Evolutionary conservation across 352 stramenopile genomes (phyloP), one percentile per base, ranked within the genome.

Genomic region (Phytophthora foliorum): DNA sequence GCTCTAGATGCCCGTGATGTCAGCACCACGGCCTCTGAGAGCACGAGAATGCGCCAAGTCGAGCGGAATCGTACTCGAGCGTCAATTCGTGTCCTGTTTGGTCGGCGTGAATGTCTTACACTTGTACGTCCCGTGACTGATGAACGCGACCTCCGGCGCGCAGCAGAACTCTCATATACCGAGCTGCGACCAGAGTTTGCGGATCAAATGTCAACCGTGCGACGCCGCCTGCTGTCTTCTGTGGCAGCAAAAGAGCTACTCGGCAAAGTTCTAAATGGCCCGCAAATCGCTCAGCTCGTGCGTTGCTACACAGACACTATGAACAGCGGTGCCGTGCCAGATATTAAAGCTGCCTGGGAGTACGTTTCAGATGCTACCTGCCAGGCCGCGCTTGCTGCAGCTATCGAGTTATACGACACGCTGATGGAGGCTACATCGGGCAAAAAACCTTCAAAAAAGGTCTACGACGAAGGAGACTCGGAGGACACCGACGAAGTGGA

Each of bases 141-240:
- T 62, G 89, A 96, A 46, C 58, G 63, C 11, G 63, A 89, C 34
- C 57, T 96, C 19, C 81, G 87, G 1, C 63, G 74, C n/a, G 89
- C 89, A 5, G 78, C 82, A 9, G 72, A 83, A 27, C 66, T 96
- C 2, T 32, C 63, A 6, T 71, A 88, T 62, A 34, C 58, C 0
- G 75, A 91, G n/a, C 68, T 96, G 9, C 81, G 89, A 14, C 74
- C 84, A n/a, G 89, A 95, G 70, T 96, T 95, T 71, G 79, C 93
- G 10, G 31, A 60, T 7, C 82, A 95, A 57, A 93, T 96, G 83
- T 64, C 65, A 9, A 29, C 11, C 31, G 79, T 94, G 27, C 80
- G 87, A 24, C 63, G 73, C 6, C 78, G 76, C 2, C 56, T 95
- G 4, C 53, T 93, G 10, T 74, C 72, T 17, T 59, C 83, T 6